phyloP scores from a whole-genome alignment of 768 basidiomycete genomes.

The Leccinum barrowsii region DNA sequence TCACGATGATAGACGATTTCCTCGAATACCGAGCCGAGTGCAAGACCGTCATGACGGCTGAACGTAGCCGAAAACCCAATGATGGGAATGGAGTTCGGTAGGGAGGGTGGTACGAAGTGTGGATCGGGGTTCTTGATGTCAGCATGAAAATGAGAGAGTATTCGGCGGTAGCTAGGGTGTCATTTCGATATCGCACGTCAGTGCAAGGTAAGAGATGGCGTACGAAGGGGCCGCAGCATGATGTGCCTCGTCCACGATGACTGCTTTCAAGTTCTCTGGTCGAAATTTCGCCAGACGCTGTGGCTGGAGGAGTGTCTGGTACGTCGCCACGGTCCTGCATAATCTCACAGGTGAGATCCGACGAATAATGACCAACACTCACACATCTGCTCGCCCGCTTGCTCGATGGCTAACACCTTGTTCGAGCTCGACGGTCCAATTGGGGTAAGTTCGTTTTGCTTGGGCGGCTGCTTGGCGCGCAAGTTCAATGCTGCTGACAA shows the following conservation, averaged over 20 bases:
- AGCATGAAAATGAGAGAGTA: constrained; percentile 80
- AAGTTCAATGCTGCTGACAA: constrained; percentile 89
- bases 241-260: constrained; percentile 92
- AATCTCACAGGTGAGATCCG: neutral
- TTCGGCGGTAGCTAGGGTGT: constrained; percentile 62
- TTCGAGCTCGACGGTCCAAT: constrained; percentile 87
- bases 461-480: constrained; percentile 82
- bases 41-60: constrained; percentile 85
- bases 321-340: constrained; percentile 79
- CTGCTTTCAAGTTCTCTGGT: constrained; percentile 59
- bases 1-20: constrained; percentile 90
- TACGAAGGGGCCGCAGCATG: constrained; percentile 92
- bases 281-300: constrained; percentile 73
- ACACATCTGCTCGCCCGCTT: constrained; percentile 84
- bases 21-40: constrained; percentile 85
- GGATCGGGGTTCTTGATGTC: constrained; percentile 55
- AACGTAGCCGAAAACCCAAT: constrained; percentile 97
- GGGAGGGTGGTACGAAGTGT: constrained; percentile 33
- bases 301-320: constrained; percentile 72
- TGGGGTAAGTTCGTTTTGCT: constrained; percentile 60
- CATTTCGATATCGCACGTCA: constrained; percentile 2
- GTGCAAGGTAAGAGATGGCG: neutral
- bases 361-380: constrained; percentile 10
- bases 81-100: constrained; percentile 63
- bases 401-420: constrained; percentile 76